Evolutionary conservation across 2,329 filamentous ascomycete genomes (phyloP).

Genomic region (Cylindrodendrum hubeiense): DNA sequence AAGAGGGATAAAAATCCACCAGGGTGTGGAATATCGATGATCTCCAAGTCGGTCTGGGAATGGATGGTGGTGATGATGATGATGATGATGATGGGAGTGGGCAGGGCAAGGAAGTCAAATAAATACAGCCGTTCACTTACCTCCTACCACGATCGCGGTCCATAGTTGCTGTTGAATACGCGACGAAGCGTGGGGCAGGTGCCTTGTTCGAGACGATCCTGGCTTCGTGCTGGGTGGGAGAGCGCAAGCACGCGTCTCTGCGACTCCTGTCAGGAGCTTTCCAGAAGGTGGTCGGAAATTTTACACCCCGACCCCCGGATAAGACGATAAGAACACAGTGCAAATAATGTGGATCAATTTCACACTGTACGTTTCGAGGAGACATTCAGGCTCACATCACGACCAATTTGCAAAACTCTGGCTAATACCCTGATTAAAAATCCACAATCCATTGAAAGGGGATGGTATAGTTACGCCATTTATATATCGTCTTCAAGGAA

Average conservation of each 20-base stretch:
- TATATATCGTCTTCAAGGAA: neutral
- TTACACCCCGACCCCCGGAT: conserved; percentile 35
- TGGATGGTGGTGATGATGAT: conserved; percentile 24
- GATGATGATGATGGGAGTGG: conserved; percentile 17
- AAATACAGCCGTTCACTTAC: conserved; percentile 42
- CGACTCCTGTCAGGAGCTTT: conserved; percentile 27
- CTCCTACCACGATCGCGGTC: conserved; percentile 55
- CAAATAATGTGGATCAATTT: no score
- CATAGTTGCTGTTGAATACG: conserved; percentile 40
- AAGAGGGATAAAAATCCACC: neutral
- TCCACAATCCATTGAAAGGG: neutral
- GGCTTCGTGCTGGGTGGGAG: conserved; percentile 21
- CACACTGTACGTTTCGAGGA: neutral
- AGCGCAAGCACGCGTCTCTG: conserved; percentile 39
- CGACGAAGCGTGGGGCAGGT: conserved; percentile 24
- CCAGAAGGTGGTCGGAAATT: conserved; percentile 40
- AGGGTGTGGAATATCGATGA: conserved; percentile 12
- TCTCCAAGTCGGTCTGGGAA: conserved; percentile 14
- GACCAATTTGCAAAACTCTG: neutral
- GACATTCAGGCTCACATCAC: neutral
- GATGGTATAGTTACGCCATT: neutral
- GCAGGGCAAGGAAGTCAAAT: conserved; percentile 14
- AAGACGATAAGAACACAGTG: conserved; percentile 35
- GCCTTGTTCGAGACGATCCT: conserved; percentile 15
- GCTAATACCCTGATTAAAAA: neutral